Conservation (phyloP, 345 rosid species). For the Rhodamnia rubescens region DNA sequence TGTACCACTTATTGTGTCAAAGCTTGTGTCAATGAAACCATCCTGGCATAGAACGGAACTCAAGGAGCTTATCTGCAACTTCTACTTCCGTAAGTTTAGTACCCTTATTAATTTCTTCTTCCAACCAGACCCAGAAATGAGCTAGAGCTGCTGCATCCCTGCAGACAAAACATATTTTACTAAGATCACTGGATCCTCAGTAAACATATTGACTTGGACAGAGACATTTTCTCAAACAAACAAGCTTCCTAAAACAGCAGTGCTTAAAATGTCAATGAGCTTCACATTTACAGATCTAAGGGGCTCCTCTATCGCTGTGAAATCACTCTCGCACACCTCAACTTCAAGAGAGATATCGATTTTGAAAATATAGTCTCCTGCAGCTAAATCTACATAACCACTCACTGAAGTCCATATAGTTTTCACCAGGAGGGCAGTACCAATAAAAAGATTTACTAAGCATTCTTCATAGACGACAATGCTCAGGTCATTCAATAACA, state of each 20-base stretch:
- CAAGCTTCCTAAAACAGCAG: neutral
- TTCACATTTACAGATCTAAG: neutral
- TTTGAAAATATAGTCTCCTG: neutral
- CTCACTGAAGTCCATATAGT: neutral
- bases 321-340: neutral
- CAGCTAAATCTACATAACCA: neutral
- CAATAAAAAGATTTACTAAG: neutral
- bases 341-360: neutral
- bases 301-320: neutral
- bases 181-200: neutral
- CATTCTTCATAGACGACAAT: neutral
- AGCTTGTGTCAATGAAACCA: conserved; percentile 89
- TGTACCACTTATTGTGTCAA: conserved; percentile 91
- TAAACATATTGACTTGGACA: neutral
- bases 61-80: conserved; percentile 74
- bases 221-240: neutral
- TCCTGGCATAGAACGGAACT: conserved; percentile 77
- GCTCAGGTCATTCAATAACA: neutral
- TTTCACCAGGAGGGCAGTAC: neutral
- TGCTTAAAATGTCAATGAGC: neutral
- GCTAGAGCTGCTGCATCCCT: conserved; percentile 97
- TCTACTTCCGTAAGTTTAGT: conserved; percentile 76
- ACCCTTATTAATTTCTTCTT: conserved; percentile 55
- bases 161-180: conserved; percentile 8
- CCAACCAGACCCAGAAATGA: conserved; percentile 92